A percentile compares a stretch with the other conserved stretches of the same genome.
Evolutionary conservation across 163 green algal species (phyloP).

Genomic region (Coccomyxa subellipsoidea): DNA sequence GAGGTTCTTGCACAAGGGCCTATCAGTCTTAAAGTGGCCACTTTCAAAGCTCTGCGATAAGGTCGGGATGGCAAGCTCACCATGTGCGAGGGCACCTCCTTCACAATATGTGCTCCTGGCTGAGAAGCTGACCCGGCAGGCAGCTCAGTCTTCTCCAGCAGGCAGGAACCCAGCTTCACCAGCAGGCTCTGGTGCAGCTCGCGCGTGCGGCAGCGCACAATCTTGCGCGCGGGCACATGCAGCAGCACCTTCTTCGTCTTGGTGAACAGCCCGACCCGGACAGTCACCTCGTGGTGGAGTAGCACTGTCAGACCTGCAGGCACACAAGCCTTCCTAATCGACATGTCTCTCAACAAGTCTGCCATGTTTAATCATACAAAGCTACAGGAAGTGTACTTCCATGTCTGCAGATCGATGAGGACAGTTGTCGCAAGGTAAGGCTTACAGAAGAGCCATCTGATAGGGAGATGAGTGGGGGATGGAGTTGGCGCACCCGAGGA

Average conservation of each 20-base stretch:
- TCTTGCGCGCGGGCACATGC: constrained; percentile 19
- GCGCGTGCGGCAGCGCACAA: constrained; percentile 28
- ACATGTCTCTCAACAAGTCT: background rate
- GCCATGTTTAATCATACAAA: background rate
- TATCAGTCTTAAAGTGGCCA: background rate
- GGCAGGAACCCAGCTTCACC: constrained; percentile 27
- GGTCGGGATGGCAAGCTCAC: background rate
- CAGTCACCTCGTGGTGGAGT: constrained; percentile 25
- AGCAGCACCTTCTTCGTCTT: background rate
- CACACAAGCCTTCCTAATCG: background rate
- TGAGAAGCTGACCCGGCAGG: background rate
- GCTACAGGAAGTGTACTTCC: background rate
- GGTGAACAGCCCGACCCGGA: background rate
- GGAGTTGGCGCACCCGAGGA: constrained; percentile 2
- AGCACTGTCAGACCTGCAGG: constrained; percentile 27
- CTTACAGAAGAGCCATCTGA: too few species aligned
- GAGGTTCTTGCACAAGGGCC: background rate
- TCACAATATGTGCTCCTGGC: background rate
- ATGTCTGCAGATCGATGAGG: too few species aligned
- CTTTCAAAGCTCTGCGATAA: background rate
- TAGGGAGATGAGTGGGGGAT: background rate
- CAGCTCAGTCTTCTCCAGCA: background rate
- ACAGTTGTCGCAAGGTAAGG: too few species aligned
- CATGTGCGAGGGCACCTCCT: background rate
- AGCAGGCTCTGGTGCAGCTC: constrained; percentile 36